Base-by-base conservation (phyloP, 805 yeast genomes). In the Pichia thaimueangensis region DNA sequence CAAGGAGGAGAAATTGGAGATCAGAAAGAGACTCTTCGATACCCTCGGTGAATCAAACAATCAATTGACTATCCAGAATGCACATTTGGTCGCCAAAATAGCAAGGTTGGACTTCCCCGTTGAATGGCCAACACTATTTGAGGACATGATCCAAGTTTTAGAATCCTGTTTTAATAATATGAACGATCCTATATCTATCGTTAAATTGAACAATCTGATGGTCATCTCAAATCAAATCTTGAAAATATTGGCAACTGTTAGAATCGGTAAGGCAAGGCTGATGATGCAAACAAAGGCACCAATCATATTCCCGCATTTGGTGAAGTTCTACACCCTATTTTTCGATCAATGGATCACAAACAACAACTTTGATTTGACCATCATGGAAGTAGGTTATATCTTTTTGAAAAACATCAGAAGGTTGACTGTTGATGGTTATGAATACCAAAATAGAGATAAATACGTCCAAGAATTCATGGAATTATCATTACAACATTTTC, bases 41-140 rank as follows among this genome's bases (percentile, higher is more conserved):
- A 57, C 78, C 35, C 57, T 86, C 12, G 74, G 72, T 47, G 95
- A 86, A 55, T 77, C 80, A 39, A 86, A 86, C 53, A 76, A 74
- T 45, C 93, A 81, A 56, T 68, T 91, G 45, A 65, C 82, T 24
- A 73, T 83, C 24, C 97, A 93, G 63, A 84, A 86, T 58, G 94
- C 97, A 0, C 83, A 85, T 49, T 81, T 94, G 0, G 68, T 85
- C 6, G 81, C 95, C 1, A 70, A 81, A 46, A 83, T 93, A 22
- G 82, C 85, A 21, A 65, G 97, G 39, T 68, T 78, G 43, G 98
- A 93, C 54, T 93, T 86, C 57, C 97, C 97, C 0, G 60, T 65
- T 2, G 88, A 82, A 35, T 93, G 97, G 97, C 88, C 94, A 0
- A 61, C 72, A 3, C 57, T 93, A 16, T 83, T 93, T 55, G 89